phyloP scores from a whole-genome alignment of 805 yeast species.

The Metschnikowia lunata region DNA sequence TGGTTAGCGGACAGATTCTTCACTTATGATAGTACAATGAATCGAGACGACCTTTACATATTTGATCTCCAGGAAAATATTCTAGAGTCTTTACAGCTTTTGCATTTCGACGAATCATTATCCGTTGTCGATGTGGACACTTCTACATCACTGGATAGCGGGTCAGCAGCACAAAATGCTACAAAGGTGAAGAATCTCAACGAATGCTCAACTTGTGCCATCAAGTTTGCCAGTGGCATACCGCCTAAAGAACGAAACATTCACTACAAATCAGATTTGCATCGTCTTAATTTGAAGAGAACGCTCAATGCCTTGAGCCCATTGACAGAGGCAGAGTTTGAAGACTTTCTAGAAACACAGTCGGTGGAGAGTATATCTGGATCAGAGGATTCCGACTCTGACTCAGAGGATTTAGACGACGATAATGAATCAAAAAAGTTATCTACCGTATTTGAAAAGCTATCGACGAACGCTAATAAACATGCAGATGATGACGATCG shows the following conservation, averaged over 20 bases:
- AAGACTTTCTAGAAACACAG: conserved; percentile 45
- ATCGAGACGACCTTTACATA: conserved; percentile 8
- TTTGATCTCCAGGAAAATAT: conserved; percentile 6
- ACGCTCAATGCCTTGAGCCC: conserved; percentile 40
- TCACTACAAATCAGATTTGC: conserved; percentile 57
- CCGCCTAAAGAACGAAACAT: conserved; percentile 20
- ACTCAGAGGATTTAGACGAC: conserved; percentile 23
- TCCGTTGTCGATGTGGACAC: conserved; percentile 6
- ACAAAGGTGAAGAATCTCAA: conserved; percentile 12
- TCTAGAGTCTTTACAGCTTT: conserved; percentile 9
- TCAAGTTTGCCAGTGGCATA: conserved; percentile 6
- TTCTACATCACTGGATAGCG: not conserved
- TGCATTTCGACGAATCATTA: conserved; percentile 13
- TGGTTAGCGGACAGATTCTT: too few relatives aligned
- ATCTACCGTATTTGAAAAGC: conserved; percentile 20
- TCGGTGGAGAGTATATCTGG: conserved; percentile 60
- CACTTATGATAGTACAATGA: not conserved
- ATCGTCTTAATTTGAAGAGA: conserved; percentile 58
- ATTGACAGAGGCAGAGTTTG: conserved; percentile 56
- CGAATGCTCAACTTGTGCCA: conserved; percentile 19
- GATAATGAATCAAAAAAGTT: conserved; percentile 20
- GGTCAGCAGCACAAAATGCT: not conserved
- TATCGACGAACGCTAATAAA: conserved; percentile 17
- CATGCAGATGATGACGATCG: conserved; percentile 27
- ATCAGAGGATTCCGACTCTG: conserved; percentile 38